Conservation (phyloP, 805 yeast genomes). For the Lipomyces chichibuensis region DNA sequence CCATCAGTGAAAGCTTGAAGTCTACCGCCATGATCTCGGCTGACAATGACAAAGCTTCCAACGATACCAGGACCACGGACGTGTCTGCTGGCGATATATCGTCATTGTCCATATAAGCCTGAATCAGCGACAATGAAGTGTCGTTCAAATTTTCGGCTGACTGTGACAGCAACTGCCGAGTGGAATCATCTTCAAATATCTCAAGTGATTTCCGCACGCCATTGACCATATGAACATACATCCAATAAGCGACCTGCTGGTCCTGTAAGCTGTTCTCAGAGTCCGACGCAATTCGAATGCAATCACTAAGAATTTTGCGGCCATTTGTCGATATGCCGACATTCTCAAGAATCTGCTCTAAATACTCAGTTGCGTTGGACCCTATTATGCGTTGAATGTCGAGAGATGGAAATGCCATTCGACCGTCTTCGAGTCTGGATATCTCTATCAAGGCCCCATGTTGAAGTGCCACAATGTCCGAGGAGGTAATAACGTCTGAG, state of each 20-base stretch:
- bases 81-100: conserved; percentile 20
- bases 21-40: conserved; percentile 42
- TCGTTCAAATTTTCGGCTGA: conserved; percentile 28
- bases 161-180: conserved; percentile 14
- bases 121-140: conserved; percentile 17
- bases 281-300: conserved; percentile 19
- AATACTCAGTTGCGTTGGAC: conserved; percentile 8
- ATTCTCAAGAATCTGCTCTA: conserved; percentile 17
- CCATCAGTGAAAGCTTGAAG: conserved; percentile 64
- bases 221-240: conserved; percentile 21
- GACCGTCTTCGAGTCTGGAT: background rate
- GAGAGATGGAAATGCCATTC: conserved; percentile 12
- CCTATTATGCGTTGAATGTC: conserved; percentile 20
- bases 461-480: conserved; percentile 3
- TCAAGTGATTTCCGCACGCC: conserved; percentile 14
- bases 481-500: conserved; percentile 1
- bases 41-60: conserved; percentile 35
- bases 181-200: conserved; percentile 20
- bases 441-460: background rate
- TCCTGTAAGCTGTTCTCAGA: background rate
- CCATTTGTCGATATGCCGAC: conserved; percentile 19
- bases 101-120: conserved; percentile 19
- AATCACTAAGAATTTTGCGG: conserved; percentile 15
- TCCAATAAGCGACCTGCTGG: conserved; percentile 24
- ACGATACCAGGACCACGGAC: conserved; percentile 25